These are phyloP conservation scores for Clitocybe nebularis DNA, from an alignment of 1,284 basidiomycete genomes.

Conservation along the genomic window DNA sequence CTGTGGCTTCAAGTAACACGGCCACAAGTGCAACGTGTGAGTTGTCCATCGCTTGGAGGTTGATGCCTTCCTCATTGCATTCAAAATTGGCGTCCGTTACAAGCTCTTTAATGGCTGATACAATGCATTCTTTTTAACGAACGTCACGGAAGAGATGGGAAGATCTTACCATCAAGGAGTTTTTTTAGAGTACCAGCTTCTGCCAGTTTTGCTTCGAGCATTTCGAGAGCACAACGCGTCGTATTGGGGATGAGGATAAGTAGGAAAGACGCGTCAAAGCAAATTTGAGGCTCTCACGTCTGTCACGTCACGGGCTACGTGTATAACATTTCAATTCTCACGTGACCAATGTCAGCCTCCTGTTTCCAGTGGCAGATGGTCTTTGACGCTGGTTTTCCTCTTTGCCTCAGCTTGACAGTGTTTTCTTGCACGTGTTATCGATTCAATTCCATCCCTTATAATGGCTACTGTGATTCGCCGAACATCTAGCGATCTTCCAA, in stretches of 20 bases:
- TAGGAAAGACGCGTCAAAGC: too few relatives aligned
- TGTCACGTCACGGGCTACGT: too few relatives aligned
- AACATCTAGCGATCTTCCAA: conserved; percentile 18
- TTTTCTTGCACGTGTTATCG: too few relatives aligned
- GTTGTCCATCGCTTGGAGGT: conserved; percentile 99
- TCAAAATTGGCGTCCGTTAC: conserved; percentile 98
- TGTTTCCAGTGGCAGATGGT: too few relatives aligned
- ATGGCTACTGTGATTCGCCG: conserved; percentile 22
- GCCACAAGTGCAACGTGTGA: conserved; percentile 97
- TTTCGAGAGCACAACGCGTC: too few relatives aligned
- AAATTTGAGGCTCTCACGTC: too few relatives aligned
- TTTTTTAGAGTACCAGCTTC: conserved; percentile 85
- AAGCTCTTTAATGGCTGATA: conserved; percentile 91
- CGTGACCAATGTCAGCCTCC: too few relatives aligned
- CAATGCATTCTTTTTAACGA: conserved; percentile 9
- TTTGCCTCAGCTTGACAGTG: too few relatives aligned
- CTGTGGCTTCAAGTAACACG: conserved; percentile 71
- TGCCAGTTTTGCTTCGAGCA: conserved; percentile 88
- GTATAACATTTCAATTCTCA: too few relatives aligned
- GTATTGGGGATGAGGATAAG: too few relatives aligned
- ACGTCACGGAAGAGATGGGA: neutral
- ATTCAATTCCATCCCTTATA: too few relatives aligned
- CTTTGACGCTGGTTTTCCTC: too few relatives aligned
- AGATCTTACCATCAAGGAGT: conserved; percentile 74
- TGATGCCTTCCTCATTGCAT: conserved; percentile 94